Base-by-base conservation (phyloP, 1,139 yeast species). In the Geotrichum cucujoidarum region DNA sequence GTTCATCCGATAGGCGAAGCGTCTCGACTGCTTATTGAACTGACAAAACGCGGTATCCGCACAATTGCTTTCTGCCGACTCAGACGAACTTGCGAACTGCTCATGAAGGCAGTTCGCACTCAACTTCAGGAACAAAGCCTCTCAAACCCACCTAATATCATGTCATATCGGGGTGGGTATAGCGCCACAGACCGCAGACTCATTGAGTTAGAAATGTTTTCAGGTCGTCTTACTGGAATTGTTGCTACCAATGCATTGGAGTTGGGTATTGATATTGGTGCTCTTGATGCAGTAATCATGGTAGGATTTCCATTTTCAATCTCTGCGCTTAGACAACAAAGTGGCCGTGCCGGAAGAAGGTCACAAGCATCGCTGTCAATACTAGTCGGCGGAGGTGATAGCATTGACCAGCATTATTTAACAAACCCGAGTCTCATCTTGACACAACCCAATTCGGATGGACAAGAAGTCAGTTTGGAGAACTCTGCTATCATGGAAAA, bases 111-210 rank as follows among this genome's bases (percentile, higher is more conserved):
- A 47, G 83, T 89, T 0, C 67, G 95, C 48, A 69, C 68, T 8
- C 61, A 76, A 6, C 67, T 83, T 21, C 67, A 70, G 20, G 71
- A 70, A 11, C 38, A 48, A n/a, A 56, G 68, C n/a, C 48, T 45
- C 16, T 54, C 40, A 22, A 52, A 21, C 35, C 40, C 31, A 43
- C 65, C 78, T 5, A 84, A 83, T 51, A 84, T 92, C 1, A 87
- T 88, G 94, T 81, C 95, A 36, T 92, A 92, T 59, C 72, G 99
- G 55, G 98, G 98, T 29, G 99, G 99, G 0, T 92, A 92, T 60
- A 81, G 95, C 4, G 81, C 88, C 3, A 67, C 75, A 1, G 97
- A 92, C 61, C 74, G 99, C 55, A 75, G 98, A 54, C 75, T 79
- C 42, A 92, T 92, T 50, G 99, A 92, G 63, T 74, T 75, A 43